These are phyloP conservation scores for Ceratocystis diversiconidia DNA, from an alignment of 2,329 filamentous ascomycete species.

Conservation along the genomic window DNA sequence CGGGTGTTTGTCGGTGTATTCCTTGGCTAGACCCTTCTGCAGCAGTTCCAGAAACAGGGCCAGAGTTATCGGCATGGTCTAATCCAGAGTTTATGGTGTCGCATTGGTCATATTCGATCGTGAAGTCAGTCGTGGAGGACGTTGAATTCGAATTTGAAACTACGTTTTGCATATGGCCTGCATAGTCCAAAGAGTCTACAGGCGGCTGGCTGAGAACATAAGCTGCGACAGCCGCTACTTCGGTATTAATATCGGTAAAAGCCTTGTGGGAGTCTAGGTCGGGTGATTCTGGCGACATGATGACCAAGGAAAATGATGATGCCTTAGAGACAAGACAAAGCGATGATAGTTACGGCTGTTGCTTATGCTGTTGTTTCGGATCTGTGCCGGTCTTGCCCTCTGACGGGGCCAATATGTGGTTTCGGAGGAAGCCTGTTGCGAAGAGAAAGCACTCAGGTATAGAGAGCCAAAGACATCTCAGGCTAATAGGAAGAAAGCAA, in stretches of 20 bases:
- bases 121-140: background rate
- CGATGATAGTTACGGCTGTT: background rate
- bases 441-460: background rate
- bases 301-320: background rate
- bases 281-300: background rate
- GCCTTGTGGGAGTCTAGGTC: conserved; percentile 11
- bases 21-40: background rate
- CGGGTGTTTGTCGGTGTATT: background rate
- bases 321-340: background rate
- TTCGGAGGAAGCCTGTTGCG: background rate
- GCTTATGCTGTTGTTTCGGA: background rate
- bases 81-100: no score
- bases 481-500: background rate
- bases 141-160: background rate
- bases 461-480: background rate
- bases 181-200: background rate
- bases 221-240: conserved; percentile 19
- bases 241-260: conserved; percentile 15
- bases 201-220: background rate
- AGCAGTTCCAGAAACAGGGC: background rate
- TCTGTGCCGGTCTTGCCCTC: background rate
- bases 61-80: background rate
- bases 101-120: background rate
- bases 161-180: background rate
- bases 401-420: background rate